Base-by-base conservation (phyloP, 2,329 filamentous ascomycete species). In the Macrophomina pseudophaseolina region DNA sequence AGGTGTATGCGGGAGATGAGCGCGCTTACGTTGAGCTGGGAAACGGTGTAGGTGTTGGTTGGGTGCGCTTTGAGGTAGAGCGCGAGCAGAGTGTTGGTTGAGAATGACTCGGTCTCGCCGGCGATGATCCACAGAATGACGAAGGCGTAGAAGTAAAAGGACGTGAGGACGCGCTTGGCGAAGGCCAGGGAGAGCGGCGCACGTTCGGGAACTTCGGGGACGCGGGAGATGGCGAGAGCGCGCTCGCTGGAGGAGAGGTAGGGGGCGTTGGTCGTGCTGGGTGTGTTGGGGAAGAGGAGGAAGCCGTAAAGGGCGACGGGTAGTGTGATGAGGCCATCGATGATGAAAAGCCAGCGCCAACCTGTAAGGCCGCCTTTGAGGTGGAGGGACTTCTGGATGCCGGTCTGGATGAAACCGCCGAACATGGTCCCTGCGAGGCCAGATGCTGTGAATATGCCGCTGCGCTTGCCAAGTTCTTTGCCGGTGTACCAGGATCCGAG, bases 71-170 rank as follows among this genome's bases (percentile, higher is more conserved):
- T 82, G 80, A 86, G 80, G 69, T 84, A 86, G 1, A 87, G 70
- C 0, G 81, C 78, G 0, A 86, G 71, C 1, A 91, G 80, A 0
- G 86, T 80, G 74, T 92, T 91, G 23, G 85, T 83, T 63, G 85
- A 87, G 75, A 91, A 92, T 0, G 88, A 90, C 74, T 93, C 90
- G 0, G 88, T 89, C 73, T 91, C 88, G 35, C 89, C 88, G 0
- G 89, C 89, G 48, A 92, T 87, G 69, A 90, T 85, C 88, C 89
- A 91, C 0, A 91, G 84, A 4, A 86, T 72, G 1, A 87, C 84
- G 70, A 91, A 91, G 0, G 87, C 88, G 80, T 87, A 90, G 83
- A 86, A 90, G 71, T 88, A 85, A 84, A 85, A 88, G 0, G 86
- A 88, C 0, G 80, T 78, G 9, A 90, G 80, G 16, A 89, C 83